A percentile compares a stretch with the other conserved stretches of the same genome.
Conservation (phyloP, 345 rosid genomes). For the Gossypioides kirkii region DNA sequence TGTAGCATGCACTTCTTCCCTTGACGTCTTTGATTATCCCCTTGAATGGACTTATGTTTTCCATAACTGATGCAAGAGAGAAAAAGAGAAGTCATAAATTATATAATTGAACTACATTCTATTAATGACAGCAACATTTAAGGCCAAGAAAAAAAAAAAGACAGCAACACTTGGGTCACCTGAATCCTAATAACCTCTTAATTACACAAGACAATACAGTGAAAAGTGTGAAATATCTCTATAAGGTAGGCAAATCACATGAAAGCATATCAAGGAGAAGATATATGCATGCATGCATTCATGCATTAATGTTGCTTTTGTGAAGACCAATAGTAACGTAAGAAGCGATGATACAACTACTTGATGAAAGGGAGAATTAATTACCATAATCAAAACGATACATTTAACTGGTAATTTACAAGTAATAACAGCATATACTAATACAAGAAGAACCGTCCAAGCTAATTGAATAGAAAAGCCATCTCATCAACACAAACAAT, state of each 20-base stretch:
- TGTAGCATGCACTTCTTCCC: constrained; percentile 60
- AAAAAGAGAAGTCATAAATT: not conserved
- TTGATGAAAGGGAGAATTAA: not conserved
- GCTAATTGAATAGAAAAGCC: not conserved
- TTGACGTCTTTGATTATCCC: constrained; percentile 56
- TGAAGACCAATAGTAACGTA: not conserved
- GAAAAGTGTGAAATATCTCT: not conserved
- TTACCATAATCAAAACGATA: not conserved
- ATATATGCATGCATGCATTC: constrained; percentile 1
- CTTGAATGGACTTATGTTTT: constrained; percentile 41
- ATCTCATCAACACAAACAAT: not conserved
- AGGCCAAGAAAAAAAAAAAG: not conserved
- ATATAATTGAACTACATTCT: not conserved
- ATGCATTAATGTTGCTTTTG: not conserved
- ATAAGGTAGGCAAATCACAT: not conserved
- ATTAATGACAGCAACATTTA: not conserved
- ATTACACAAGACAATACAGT: not conserved
- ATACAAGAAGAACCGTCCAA: not conserved
- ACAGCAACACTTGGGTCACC: not conserved
- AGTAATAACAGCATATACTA: not conserved
- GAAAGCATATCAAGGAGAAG: not conserved
- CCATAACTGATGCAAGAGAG: constrained; percentile 36
- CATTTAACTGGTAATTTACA: not conserved
- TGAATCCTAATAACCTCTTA: not conserved
- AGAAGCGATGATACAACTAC: not conserved